phyloP scores from a whole-genome alignment of 2,329 filamentous ascomycete genomes.

The Sclerotinia borealis region DNA sequence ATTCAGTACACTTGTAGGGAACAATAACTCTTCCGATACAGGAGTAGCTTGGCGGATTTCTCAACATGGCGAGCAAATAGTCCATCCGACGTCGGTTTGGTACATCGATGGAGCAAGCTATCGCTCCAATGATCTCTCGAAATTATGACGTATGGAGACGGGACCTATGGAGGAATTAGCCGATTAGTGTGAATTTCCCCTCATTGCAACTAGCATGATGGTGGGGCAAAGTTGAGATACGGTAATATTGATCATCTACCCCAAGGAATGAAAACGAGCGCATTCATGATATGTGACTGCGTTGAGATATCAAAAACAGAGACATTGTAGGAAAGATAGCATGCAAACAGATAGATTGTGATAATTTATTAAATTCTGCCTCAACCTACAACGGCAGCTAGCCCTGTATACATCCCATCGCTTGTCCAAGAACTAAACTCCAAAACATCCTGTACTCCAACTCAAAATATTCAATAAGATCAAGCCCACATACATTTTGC shows the following conservation, averaged over 20 bases:
- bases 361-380: not conserved
- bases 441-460: not conserved
- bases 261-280: not conserved
- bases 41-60: not conserved
- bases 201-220: not conserved
- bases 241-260: not conserved
- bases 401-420: not conserved
- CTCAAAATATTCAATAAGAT: not conserved
- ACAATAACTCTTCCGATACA: not conserved
- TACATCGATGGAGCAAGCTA: not conserved
- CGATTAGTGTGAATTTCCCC: not conserved
- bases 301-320: not conserved
- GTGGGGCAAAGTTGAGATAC: no score
- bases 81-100: not conserved
- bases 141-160: not conserved
- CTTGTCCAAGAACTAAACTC: not conserved
- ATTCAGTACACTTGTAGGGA: not conserved
- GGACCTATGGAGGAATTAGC: not conserved
- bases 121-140: not conserved
- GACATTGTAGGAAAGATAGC: not conserved
- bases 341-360: not conserved
- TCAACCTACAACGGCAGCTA: not conserved
- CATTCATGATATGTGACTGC: not conserved
- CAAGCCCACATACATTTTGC: constrained; percentile 14
- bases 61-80: not conserved